These are phyloP conservation scores for Epithemia pelagica DNA, from an alignment of 108 stramenopile genomes.

Conservation along the genomic window DNA sequence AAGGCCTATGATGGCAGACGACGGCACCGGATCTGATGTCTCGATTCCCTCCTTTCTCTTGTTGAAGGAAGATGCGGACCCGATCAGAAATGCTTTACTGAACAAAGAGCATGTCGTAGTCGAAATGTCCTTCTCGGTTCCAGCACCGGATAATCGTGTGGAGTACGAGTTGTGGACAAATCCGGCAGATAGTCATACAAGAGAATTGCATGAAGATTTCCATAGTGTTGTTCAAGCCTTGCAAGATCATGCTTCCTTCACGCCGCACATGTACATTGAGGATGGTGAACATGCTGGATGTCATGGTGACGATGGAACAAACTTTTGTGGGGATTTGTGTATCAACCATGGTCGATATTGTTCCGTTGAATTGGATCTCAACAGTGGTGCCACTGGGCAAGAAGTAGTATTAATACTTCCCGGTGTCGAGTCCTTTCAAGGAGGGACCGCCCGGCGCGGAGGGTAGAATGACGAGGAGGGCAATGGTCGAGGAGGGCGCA, in stretches of 20 bases:
- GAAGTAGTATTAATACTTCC: too few species aligned
- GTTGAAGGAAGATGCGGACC: too few species aligned
- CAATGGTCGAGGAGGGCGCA: too few species aligned
- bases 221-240: conserved; percentile 56
- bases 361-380: conserved; percentile 53
- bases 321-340: conserved; percentile 81
- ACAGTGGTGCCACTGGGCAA: too few species aligned
- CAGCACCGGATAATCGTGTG: too few species aligned
- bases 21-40: too few species aligned
- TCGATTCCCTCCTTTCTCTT: too few species aligned
- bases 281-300: conserved; percentile 42
- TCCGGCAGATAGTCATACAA: conserved; percentile 44
- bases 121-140: too few species aligned
- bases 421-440: too few species aligned
- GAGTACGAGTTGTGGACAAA: too few species aligned
- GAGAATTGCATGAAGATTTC: conserved; percentile 66
- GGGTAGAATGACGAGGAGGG: too few species aligned
- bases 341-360: conserved; percentile 86
- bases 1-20: conserved; percentile 83
- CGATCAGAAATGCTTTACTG: conserved; percentile 45
- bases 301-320: conserved; percentile 69
- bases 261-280: conserved; percentile 80
- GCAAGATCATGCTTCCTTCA: conserved; percentile 68
- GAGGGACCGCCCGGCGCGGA: too few species aligned
- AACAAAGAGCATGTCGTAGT: conserved; percentile 64